phyloP scores from a whole-genome alignment of 2,329 filamentous ascomycete species.

The Gremmenia infestans region DNA sequence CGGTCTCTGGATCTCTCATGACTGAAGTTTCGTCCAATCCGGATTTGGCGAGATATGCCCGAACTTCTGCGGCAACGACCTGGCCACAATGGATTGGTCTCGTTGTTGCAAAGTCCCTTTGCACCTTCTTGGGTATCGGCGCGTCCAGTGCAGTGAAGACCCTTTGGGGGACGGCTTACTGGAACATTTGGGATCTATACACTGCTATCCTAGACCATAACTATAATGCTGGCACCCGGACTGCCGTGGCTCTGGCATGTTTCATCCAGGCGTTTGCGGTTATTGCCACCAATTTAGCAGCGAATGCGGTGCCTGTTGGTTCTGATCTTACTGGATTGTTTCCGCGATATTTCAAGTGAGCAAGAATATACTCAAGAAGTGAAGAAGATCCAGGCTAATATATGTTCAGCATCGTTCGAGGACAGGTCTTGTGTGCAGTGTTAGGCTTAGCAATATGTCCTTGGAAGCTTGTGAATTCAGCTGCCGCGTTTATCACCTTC shows the following conservation, averaged over 20 bases:
- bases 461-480: constrained; percentile 60
- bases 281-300: constrained; percentile 43
- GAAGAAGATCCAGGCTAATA: too few relatives aligned
- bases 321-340: constrained; percentile 51
- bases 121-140: constrained; percentile 37
- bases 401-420: constrained; percentile 48
- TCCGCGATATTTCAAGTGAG: constrained; percentile 36
- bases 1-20: constrained; percentile 28
- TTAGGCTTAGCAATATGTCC: constrained; percentile 52
- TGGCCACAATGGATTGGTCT: constrained; percentile 36
- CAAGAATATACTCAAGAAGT: too few relatives aligned
- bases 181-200: constrained; percentile 14
- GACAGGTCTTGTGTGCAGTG: constrained; percentile 48
- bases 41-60: constrained; percentile 37
- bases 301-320: constrained; percentile 49
- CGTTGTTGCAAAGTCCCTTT: constrained; percentile 37
- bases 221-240: constrained; percentile 3
- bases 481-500: constrained; percentile 55
- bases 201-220: constrained; percentile 5
- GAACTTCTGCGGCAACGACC: constrained; percentile 33
- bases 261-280: constrained; percentile 3
- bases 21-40: constrained; percentile 36
- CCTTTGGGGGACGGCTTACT: constrained; percentile 29
- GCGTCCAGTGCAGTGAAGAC: constrained; percentile 38
- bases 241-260: constrained; percentile 1